phyloP scores from a whole-genome alignment of 2,329 filamentous ascomycete species.

The Ophiocordyceps camponoti-leonardi region DNA sequence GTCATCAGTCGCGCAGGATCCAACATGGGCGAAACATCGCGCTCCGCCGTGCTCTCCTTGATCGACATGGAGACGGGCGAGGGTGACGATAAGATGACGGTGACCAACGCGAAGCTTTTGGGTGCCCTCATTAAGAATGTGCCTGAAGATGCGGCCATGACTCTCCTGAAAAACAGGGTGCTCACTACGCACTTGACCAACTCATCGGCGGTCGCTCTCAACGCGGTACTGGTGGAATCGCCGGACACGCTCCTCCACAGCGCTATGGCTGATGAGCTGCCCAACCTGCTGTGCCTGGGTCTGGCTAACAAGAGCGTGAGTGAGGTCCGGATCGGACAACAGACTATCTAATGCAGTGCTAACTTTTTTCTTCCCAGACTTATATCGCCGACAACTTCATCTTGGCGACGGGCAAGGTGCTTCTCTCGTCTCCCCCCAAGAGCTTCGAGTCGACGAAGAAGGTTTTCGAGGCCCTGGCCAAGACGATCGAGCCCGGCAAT shows the following conservation, averaged over 20 bases:
- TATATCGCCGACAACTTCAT: conserved; percentile 80
- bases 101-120: conserved; percentile 80
- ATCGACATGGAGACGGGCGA: conserved; percentile 76
- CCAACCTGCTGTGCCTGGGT: conserved; percentile 62
- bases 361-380: conserved; percentile 27
- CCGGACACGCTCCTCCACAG: conserved; percentile 50
- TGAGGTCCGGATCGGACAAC: conserved; percentile 5
- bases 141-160: conserved; percentile 48
- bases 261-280: conserved; percentile 53
- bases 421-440: conserved; percentile 52
- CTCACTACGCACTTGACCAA: conserved; percentile 59
- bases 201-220: conserved; percentile 70
- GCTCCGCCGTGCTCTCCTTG: conserved; percentile 67
- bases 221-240: conserved; percentile 73
- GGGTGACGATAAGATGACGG: conserved; percentile 59
- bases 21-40: conserved; percentile 87
- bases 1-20: conserved; percentile 87
- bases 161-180: conserved; percentile 52
- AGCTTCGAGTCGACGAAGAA: conserved; percentile 62
- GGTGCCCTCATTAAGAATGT: conserved; percentile 82
- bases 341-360: background rate
- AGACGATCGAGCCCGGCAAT: conserved; percentile 58
- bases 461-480: conserved; percentile 63
- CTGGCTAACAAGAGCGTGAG: conserved; percentile 61
- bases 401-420: conserved; percentile 77